These are phyloP conservation scores for Apiospora rasikravindrae DNA, from an alignment of 2,329 filamentous ascomycete genomes.

Conservation along the genomic window DNA sequence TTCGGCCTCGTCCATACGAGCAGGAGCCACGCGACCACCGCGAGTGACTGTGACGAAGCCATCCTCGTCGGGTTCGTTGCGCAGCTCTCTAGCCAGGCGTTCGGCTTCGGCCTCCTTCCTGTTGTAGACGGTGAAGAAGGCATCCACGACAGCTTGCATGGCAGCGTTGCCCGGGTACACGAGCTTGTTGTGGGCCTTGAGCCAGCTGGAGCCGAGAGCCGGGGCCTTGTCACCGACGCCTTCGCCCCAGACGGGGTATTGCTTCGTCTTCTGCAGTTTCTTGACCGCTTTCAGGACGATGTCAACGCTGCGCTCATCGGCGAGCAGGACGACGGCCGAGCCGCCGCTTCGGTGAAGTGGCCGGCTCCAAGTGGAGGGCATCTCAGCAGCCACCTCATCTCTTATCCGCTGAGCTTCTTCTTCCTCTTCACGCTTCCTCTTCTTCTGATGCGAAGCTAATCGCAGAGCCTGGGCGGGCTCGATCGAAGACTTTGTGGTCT, in stretches of 20 bases:
- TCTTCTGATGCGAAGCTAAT: conserved; percentile 50
- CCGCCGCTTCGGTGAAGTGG: conserved; percentile 74
- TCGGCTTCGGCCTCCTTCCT: conserved; percentile 68
- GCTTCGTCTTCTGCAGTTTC: conserved; percentile 64
- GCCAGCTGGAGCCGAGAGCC: conserved; percentile 60
- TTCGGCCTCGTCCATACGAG: conserved; percentile 72
- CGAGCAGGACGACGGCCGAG: conserved; percentile 81
- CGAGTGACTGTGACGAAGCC: conserved; percentile 92
- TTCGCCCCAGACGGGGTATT: conserved; percentile 71
- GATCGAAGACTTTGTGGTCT: conserved; percentile 42
- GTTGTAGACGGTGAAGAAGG: conserved; percentile 85
- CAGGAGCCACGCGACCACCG: conserved; percentile 76
- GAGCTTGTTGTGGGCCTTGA: conserved; percentile 71
- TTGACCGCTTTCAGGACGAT: conserved; percentile 76
- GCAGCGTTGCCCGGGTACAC: conserved; percentile 70
- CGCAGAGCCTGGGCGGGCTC: conserved; percentile 52
- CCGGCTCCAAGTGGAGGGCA: conserved; percentile 78
- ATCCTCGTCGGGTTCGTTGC: conserved; percentile 88
- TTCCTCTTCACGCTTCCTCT: conserved; percentile 51
- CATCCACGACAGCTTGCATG: conserved; percentile 78
- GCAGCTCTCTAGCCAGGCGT: conserved; percentile 66
- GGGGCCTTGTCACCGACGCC: conserved; percentile 63
- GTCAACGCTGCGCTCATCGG: conserved; percentile 80
- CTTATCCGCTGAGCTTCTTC: conserved; percentile 47
- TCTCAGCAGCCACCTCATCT: conserved; percentile 62